phyloP scores from a whole-genome alignment of 345 rosid genomes.

The Syzygium jambos region DNA sequence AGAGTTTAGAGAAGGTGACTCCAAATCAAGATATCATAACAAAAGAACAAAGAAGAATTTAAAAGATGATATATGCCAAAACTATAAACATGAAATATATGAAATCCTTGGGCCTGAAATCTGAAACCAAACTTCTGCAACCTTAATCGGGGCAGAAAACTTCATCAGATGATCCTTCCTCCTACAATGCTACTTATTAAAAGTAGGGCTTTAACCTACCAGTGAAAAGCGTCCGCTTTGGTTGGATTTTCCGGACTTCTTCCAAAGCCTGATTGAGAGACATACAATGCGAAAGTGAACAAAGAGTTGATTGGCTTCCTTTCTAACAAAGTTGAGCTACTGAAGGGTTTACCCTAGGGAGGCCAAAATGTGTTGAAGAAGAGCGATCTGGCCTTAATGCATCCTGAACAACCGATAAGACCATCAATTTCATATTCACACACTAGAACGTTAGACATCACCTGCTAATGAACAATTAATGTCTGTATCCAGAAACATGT shows the following conservation, averaged over 20 bases:
- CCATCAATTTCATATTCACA: background rate
- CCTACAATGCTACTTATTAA: background rate
- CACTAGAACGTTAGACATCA: background rate
- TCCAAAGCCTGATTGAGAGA: slow-evolving; percentile 52
- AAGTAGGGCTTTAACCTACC: slow-evolving; percentile 14
- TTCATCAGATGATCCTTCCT: background rate
- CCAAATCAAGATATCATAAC: background rate
- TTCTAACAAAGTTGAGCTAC: background rate
- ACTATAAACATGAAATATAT: background rate
- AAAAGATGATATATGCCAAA: background rate
- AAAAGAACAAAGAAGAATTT: background rate
- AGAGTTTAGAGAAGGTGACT: background rate
- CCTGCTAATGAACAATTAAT: background rate
- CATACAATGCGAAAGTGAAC: background rate
- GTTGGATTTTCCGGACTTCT: slow-evolving; percentile 77
- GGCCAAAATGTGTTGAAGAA: slow-evolving; percentile 88
- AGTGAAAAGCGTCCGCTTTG: slow-evolving; percentile 78
- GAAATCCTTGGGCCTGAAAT: background rate
- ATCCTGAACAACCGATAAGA: slow-evolving; percentile 40
- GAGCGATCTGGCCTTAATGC: slow-evolving; percentile 85
- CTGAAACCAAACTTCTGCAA: background rate
- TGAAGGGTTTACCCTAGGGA: slow-evolving; percentile 54
- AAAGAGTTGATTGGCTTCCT: background rate
- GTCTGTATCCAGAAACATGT: background rate
- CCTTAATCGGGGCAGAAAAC: background rate